phyloP scores from a whole-genome alignment of 768 basidiomycete species.

The Leccinum subgranulosum region DNA sequence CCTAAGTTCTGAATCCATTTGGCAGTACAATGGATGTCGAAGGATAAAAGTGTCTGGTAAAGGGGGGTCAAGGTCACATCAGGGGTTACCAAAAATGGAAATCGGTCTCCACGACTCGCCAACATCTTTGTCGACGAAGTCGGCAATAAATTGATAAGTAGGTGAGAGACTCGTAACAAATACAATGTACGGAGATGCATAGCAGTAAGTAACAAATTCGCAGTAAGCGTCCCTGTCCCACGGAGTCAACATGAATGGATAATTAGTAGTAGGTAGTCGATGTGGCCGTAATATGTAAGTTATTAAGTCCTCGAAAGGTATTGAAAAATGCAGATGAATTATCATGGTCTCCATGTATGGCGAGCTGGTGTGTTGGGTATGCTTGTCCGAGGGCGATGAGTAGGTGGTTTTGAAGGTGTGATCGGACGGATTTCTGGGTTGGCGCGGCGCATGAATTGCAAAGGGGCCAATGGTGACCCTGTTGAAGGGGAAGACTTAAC shows the following conservation, averaged over 20 bases:
- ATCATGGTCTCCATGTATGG: conserved; percentile 65
- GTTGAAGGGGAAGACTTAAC: conserved; percentile 53
- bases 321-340: conserved; percentile 15
- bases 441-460: conserved; percentile 84
- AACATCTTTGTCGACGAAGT: background rate
- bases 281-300: conserved; percentile 14
- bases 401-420: conserved; percentile 62
- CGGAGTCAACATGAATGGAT: conserved; percentile 30
- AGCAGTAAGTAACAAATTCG: conserved; percentile 20
- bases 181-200: conserved; percentile 26
- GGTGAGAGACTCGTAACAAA: conserved; percentile 16
- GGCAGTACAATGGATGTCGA: background rate
- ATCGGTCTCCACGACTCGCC: background rate
- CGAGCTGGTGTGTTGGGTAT: conserved; percentile 47
- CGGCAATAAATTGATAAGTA: conserved; percentile 15
- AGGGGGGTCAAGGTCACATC: background rate
- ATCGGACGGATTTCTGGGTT: conserved; percentile 60
- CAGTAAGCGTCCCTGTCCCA: conserved; percentile 26
- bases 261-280: conserved; percentile 22
- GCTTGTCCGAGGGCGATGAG: conserved; percentile 41
- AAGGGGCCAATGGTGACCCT: conserved; percentile 71
- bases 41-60: background rate
- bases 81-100: conserved; percentile 15
- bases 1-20: conserved; percentile 73
- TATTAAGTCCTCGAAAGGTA: conserved; percentile 6